Conservation (phyloP, 306 rosid species). For the Sesbania bispinosa region DNA sequence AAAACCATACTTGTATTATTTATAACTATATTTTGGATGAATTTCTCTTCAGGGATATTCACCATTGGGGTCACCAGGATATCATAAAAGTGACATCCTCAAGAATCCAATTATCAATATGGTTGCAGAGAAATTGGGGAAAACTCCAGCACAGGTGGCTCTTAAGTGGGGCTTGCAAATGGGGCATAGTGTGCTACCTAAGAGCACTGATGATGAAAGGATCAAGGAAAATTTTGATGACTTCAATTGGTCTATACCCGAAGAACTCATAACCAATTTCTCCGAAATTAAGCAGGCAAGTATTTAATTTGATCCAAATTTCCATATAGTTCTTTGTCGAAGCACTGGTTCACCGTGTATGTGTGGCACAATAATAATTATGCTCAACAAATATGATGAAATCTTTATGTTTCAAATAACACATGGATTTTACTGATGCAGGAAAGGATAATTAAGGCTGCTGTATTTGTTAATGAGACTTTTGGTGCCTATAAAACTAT, state of each 20-base stretch:
- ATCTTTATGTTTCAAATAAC: no score
- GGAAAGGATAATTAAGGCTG: no score
- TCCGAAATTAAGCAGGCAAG: constrained; percentile 61
- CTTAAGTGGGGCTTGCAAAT: constrained; percentile 74
- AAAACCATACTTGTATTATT: not conserved
- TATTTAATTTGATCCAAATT: no score
- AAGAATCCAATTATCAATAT: constrained; percentile 35
- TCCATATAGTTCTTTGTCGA: no score
- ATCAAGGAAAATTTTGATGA: constrained; percentile 49
- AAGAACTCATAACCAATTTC: constrained; percentile 36
- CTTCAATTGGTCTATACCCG: constrained; percentile 60
- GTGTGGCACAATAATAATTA: no score
- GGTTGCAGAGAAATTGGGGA: constrained; percentile 56
- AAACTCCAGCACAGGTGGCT: constrained; percentile 70
- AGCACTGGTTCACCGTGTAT: no score
- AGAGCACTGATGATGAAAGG: constrained; percentile 54
- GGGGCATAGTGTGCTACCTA: constrained; percentile 73
- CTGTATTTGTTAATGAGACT: no score
- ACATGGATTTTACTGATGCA: no score
- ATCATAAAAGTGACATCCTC: constrained; percentile 43
- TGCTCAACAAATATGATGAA: no score
- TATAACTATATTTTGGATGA: not conserved
- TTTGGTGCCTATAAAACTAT: no score
- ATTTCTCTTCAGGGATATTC: constrained; percentile 46
- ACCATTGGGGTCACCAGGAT: constrained; percentile 59